Evolutionary conservation across 2,329 filamentous ascomycete species (phyloP), one percentile per base, ranked within the genome.

Genomic region (Cordyceps fumosorosea): DNA sequence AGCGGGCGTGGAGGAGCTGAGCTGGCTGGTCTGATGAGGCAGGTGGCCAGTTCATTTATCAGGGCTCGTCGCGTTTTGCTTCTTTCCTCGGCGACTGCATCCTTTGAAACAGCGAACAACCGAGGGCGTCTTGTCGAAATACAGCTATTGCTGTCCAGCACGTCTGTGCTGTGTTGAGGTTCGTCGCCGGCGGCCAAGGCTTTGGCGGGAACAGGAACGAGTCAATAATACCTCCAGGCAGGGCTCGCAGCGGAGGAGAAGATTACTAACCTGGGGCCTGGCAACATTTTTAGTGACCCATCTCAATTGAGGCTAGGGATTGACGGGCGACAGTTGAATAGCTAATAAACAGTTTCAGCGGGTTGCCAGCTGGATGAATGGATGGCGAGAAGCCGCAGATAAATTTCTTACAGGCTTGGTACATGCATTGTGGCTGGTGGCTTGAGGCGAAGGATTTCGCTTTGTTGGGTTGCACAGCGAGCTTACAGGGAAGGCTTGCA

Each of bases 1-100:
- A 16, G 52, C 32, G 20, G 48, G 20, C 34, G 52, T 42, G 55
- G 55, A 56, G 54, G 55, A 56, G 55, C 55, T 56, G 55, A 56
- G n/a, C 24, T 48, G 42, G 54, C 32, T 48, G 42, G 54, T 32
- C n/a, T 24, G 55, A 56, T 12, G 54, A 37, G 55, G 55, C 55
- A 56, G 55, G 55, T 37, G 42, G 55, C 11, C 44, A 14, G 32
- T n/a, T n/a, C 14, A 47, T n/a, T n/a, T 22, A 40, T 56, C 26
- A 40, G 14, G 42, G 18, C 12, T 24, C 14, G 37, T 12, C 37
- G 34, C n/a, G 54, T 48, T 56, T 48, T 42, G 26, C 22, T 47
- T 48, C n/a, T 37, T 57, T 34, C 29, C 47, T 42, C 26, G 55
- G 55, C 7, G 34, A 34, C 47, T 57, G n/a, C 18, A 29, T 29